Conservation (phyloP, 768 basidiomycete genomes). For the Suillus luteus region DNA sequence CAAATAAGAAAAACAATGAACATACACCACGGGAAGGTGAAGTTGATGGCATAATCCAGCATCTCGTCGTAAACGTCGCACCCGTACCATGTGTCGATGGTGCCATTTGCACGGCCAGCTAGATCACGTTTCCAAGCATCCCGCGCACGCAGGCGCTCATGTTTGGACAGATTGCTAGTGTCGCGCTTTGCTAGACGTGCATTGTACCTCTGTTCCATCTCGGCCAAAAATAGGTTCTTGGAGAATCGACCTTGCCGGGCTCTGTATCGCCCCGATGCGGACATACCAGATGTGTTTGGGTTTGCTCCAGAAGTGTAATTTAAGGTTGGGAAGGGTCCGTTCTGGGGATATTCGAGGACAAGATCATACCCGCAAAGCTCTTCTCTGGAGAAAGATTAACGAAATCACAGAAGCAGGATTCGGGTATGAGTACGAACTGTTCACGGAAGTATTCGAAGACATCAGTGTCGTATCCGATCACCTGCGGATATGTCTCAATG, state of each 20-base stretch:
- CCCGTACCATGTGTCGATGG: slow-evolving; percentile 64
- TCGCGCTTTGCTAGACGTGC: slow-evolving; percentile 25
- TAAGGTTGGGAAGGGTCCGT: slow-evolving; percentile 46
- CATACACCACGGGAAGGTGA: slow-evolving; percentile 63
- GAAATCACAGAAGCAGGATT: background rate
- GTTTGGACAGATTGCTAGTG: slow-evolving; percentile 22
- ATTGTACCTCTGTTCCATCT: slow-evolving; percentile 25
- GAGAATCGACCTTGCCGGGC: slow-evolving; percentile 18
- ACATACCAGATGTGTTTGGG: background rate
- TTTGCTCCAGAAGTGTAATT: slow-evolving; percentile 21
- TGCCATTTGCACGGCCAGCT: slow-evolving; percentile 49
- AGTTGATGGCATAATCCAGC: slow-evolving; percentile 73
- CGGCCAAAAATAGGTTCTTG: slow-evolving; percentile 22
- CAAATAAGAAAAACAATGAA: background rate
- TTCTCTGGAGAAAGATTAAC: slow-evolving; percentile 39
- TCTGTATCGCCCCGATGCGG: slow-evolving; percentile 20
- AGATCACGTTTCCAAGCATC: slow-evolving; percentile 49
- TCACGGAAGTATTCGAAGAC: slow-evolving; percentile 69
- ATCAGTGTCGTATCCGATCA: slow-evolving; percentile 69
- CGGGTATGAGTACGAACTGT: slow-evolving; percentile 48
- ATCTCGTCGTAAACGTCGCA: slow-evolving; percentile 67
- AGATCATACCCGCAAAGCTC: slow-evolving; percentile 66
- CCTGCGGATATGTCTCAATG: slow-evolving; percentile 73
- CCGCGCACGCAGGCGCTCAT: slow-evolving; percentile 27
- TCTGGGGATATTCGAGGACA: slow-evolving; percentile 70